Evolutionary conservation across 768 basidiomycete genomes (phyloP).

Genomic region (Mycena crocata): DNA sequence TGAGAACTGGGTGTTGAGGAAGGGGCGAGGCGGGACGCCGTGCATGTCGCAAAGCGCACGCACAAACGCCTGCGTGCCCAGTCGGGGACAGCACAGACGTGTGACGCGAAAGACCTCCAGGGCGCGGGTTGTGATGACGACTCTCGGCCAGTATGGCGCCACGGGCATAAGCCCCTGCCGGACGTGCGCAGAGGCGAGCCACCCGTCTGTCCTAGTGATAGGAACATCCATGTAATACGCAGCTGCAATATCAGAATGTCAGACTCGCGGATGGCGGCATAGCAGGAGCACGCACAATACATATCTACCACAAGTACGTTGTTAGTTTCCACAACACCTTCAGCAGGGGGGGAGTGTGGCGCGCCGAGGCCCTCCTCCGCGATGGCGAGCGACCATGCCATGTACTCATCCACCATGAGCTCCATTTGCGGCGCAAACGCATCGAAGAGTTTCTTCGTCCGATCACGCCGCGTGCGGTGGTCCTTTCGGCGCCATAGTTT

Average conservation of each 20-base stretch:
- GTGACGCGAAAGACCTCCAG: neutral
- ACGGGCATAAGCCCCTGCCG: neutral
- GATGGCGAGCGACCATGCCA: neutral
- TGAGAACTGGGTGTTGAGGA: neutral
- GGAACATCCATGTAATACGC: neutral
- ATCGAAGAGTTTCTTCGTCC: neutral
- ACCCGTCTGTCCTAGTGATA: neutral
- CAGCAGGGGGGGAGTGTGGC: neutral
- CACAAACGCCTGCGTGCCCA: neutral
- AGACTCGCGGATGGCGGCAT: neutral
- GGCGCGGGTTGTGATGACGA: neutral
- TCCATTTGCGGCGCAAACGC: conserved; percentile 2
- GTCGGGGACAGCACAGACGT: neutral
- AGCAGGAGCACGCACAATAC: no score
- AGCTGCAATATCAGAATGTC: neutral
- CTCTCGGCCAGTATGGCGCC: neutral
- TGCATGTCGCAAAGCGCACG: neutral
- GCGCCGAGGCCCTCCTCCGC: neutral
- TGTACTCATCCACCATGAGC: neutral
- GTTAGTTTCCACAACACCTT: neutral
- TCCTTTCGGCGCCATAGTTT: neutral
- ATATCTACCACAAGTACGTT: neutral
- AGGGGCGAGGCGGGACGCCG: neutral
- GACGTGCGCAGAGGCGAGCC: neutral
- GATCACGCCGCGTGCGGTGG: conserved; percentile 1